Conservation (phyloP, 768 basidiomycete genomes). For the Royoungia palumana region DNA sequence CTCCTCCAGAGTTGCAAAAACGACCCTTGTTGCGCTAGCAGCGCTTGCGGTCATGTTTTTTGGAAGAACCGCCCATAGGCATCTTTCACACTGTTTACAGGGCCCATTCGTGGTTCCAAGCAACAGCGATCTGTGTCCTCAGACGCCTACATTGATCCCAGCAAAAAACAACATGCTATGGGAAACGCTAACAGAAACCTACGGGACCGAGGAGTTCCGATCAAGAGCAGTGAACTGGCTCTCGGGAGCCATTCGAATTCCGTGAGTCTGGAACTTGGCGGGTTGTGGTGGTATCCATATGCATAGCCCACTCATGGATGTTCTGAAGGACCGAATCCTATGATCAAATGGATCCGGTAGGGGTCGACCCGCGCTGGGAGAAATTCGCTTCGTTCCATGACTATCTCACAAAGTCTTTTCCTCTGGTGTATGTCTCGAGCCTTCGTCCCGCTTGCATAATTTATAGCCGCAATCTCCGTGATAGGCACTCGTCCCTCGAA, state of each 20-base stretch:
- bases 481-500: conserved; percentile 46
- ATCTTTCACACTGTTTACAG: conserved; percentile 5
- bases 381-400: conserved; percentile 51
- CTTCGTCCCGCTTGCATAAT: background rate
- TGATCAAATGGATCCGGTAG: conserved; percentile 47
- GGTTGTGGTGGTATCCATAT: background rate
- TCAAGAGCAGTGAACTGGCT: conserved; percentile 35
- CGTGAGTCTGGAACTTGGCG: conserved; percentile 27
- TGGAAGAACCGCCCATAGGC: conserved; percentile 1
- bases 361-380: conserved; percentile 52
- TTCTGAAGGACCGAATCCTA: conserved; percentile 46
- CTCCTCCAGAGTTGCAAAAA: conserved; percentile 10
- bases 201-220: conserved; percentile 36
- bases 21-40: conserved; percentile 13
- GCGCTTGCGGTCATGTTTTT: conserved; percentile 16
- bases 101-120: background rate
- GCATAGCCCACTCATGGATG: conserved; percentile 4
- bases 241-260: conserved; percentile 39
- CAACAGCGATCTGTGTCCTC: conserved; percentile 31
- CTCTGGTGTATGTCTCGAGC: conserved; percentile 47
- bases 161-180: conserved; percentile 33
- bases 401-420: conserved; percentile 56
- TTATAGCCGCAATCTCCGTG: background rate
- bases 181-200: conserved; percentile 28
- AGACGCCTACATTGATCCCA: conserved; percentile 33